Evolutionary conservation across 2,329 filamentous ascomycete species (phyloP).

Genomic region (Botrytis sinoallii): DNA sequence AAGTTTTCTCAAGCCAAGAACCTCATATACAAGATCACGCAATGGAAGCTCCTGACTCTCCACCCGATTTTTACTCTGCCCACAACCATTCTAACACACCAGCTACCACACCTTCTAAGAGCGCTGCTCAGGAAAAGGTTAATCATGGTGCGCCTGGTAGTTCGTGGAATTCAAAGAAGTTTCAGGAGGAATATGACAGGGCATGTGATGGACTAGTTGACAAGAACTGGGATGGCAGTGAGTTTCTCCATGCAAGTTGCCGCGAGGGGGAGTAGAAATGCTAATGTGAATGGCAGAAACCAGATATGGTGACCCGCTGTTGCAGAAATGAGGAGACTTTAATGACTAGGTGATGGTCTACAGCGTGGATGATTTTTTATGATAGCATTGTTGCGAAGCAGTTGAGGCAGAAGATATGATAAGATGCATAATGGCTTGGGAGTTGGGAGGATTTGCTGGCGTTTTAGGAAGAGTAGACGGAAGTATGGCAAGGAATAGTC

Average conservation of each 20-base stretch:
- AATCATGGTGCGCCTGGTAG: slow-evolving; percentile 45
- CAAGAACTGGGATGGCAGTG: slow-evolving; percentile 48
- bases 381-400: background rate
- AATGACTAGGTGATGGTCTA: background rate
- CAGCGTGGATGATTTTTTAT: background rate
- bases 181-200: slow-evolving; percentile 51
- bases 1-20: background rate
- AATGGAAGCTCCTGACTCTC: slow-evolving; percentile 35
- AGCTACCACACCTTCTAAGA: slow-evolving; percentile 16
- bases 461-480: background rate
- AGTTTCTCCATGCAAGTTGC: slow-evolving; percentile 23
- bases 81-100: background rate
- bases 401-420: background rate
- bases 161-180: slow-evolving; percentile 55
- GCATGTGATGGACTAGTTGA: slow-evolving; percentile 50
- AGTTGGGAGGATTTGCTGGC: background rate
- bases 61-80: slow-evolving; percentile 22
- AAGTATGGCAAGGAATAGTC: background rate
- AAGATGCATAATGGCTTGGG: slow-evolving; percentile 8
- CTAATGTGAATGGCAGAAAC: slow-evolving; percentile 13
- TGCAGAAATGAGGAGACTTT: background rate
- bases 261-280: background rate
- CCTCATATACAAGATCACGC: slow-evolving; percentile 22
- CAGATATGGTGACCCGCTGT: slow-evolving; percentile 16
- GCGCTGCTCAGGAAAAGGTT: slow-evolving; percentile 22